phyloP scores from a whole-genome alignment of 768 basidiomycete genomes.

The Xerocomellus amylosporus region DNA sequence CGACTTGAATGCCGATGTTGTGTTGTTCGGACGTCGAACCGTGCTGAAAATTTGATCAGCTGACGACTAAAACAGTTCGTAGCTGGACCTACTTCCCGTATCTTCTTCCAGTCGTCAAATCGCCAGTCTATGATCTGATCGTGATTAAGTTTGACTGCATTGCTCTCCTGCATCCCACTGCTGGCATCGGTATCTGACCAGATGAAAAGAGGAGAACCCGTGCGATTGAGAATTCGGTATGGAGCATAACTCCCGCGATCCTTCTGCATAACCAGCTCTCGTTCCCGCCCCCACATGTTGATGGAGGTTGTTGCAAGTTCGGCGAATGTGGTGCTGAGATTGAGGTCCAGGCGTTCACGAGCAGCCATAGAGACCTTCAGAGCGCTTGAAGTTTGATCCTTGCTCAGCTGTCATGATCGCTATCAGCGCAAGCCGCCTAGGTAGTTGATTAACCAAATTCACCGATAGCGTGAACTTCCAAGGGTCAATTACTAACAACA shows the following conservation, averaged over 20 bases:
- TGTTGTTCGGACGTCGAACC: conserved; percentile 65
- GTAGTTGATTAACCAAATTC: conserved; percentile 8
- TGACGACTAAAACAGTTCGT: neutral
- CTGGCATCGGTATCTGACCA: conserved; percentile 79
- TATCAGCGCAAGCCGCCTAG: conserved; percentile 13
- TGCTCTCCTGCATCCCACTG: conserved; percentile 43
- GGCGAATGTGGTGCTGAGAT: conserved; percentile 86
- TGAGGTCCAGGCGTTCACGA: conserved; percentile 83
- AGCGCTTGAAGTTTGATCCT: conserved; percentile 48
- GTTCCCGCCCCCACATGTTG: conserved; percentile 73
- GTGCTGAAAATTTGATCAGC: conserved; percentile 33
- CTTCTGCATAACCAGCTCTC: conserved; percentile 66
- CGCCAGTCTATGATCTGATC: conserved; percentile 88
- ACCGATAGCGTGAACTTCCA: conserved; percentile 86
- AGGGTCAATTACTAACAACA: conserved; percentile 78
- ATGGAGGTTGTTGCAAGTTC: conserved; percentile 76
- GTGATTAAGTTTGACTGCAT: conserved; percentile 61
- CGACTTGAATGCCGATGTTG: conserved; percentile 79
- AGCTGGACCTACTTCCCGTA: conserved; percentile 70
- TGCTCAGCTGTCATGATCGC: conserved; percentile 46
- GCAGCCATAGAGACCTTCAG: conserved; percentile 65
- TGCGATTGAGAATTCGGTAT: conserved; percentile 88
- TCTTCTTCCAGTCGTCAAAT: conserved; percentile 93
- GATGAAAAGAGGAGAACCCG: conserved; percentile 78
- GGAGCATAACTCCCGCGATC: conserved; percentile 89